Conservation (phyloP, 2,329 filamentous ascomycete species). For the Ustulina deusta region DNA sequence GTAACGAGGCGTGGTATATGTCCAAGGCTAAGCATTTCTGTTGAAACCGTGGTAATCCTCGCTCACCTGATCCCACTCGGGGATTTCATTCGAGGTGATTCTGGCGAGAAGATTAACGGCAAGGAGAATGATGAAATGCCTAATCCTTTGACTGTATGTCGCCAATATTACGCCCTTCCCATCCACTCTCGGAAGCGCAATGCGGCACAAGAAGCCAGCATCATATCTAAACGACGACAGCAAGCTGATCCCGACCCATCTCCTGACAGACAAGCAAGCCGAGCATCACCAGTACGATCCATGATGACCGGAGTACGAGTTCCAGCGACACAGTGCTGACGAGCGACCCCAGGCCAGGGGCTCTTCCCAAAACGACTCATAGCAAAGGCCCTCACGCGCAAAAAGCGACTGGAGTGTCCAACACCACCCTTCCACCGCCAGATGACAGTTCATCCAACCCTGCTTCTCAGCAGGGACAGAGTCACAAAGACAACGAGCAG, state of each 20-base stretch:
- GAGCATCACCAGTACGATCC: constrained; percentile 49
- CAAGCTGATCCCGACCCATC: constrained; percentile 47
- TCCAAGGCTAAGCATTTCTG: constrained; percentile 60
- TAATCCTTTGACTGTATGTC: constrained; percentile 61
- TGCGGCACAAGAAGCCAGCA: constrained; percentile 39
- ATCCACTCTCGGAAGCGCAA: constrained; percentile 48
- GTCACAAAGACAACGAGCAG: constrained; percentile 51
- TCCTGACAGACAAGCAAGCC: constrained; percentile 43
- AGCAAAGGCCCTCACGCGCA: constrained; percentile 70
- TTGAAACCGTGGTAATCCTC: constrained; percentile 58
- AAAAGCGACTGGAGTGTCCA: constrained; percentile 69
- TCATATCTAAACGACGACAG: constrained; percentile 44
- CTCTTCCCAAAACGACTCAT: constrained; percentile 84
- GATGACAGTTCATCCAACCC: constrained; percentile 52
- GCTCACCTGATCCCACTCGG: constrained; percentile 49
- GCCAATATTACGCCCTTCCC: constrained; percentile 61
- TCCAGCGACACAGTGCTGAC: constrained; percentile 78
- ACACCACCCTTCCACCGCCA: constrained; percentile 61
- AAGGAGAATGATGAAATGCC: constrained; percentile 52
- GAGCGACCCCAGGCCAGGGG: constrained; percentile 78
- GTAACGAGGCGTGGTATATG: constrained; percentile 52
- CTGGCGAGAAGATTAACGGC: constrained; percentile 55
- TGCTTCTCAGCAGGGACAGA: constrained; percentile 64
- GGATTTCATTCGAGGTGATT: constrained; percentile 54
- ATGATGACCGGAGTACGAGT: constrained; percentile 63